Evolutionary conservation across 208 protist genomes (phyloP).

Genomic region (Trypanosoma brucei): DNA sequence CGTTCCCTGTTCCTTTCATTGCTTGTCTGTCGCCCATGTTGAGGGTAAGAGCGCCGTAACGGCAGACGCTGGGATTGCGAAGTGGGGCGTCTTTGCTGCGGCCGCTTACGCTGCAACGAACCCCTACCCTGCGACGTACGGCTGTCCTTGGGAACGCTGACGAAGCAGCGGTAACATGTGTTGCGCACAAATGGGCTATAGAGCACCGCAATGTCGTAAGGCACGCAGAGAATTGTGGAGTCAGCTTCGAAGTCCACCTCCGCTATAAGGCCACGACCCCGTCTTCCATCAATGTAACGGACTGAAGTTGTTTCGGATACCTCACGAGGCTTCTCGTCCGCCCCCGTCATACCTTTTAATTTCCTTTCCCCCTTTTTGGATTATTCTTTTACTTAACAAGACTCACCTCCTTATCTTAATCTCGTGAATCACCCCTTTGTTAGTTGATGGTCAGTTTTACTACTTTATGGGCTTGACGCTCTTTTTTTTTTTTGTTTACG

Average conservation of each 20-base stretch:
- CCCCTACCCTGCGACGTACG: background rate
- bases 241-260: constrained; percentile 27
- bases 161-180: constrained; percentile 61
- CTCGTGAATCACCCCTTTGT: too few species aligned
- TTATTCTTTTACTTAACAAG: background rate
- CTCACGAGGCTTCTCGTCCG: constrained; percentile 3
- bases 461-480: too few species aligned
- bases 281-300: constrained; percentile 18
- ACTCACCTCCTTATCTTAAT: too few species aligned
- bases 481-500: too few species aligned
- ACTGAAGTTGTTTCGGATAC: constrained; percentile 12
- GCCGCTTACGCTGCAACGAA: background rate
- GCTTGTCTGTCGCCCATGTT: too few species aligned
- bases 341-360: background rate
- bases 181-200: constrained; percentile 58
- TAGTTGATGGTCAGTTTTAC: too few species aligned
- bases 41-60: too few species aligned
- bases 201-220: constrained; percentile 58
- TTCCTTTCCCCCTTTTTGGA: background rate
- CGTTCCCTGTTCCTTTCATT: background rate
- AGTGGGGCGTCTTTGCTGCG: background rate
- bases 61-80: too few species aligned
- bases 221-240: constrained; percentile 30
- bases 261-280: constrained; percentile 65
- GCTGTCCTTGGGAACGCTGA: background rate